A percentile compares a stretch with the other conserved stretches of the same genome.
Conservation (phyloP, 2,329 filamentous ascomycete genomes). For the Pestalotiopsis sp. region DNA sequence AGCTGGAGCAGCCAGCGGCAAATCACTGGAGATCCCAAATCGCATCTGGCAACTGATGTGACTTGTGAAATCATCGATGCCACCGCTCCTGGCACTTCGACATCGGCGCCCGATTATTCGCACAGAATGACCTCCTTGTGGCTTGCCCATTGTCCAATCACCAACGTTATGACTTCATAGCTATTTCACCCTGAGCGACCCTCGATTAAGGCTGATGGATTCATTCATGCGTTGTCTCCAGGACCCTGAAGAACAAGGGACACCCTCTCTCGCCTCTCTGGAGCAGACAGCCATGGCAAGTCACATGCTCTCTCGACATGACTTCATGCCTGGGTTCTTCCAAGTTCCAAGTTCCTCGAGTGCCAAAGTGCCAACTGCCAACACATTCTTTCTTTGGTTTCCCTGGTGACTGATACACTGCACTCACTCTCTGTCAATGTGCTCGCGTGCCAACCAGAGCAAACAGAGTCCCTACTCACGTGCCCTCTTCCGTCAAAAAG, state of each 20-base stretch:
- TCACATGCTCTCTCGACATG: no score
- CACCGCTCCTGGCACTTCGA: neutral
- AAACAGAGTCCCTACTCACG: neutral
- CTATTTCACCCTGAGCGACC: neutral
- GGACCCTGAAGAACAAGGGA: no score
- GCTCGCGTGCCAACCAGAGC: neutral
- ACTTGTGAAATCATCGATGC: neutral
- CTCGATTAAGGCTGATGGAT: neutral
- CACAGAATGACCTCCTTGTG: neutral
- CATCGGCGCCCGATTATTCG: neutral
- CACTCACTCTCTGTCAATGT: no score
- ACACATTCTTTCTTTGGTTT: no score
- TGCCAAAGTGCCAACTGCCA: no score
- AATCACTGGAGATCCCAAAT: neutral
- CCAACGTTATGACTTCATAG: neutral
- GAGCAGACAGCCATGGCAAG: no score
- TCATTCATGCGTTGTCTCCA: neutral
- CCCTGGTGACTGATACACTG: no score
- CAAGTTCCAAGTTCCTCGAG: no score
- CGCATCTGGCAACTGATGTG: neutral
- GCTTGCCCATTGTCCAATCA: neutral
- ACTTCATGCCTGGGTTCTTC: no score
- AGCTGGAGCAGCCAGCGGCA: neutral
- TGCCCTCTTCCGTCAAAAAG: neutral
- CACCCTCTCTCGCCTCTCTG: no score